Percentiles rank a stretch among this genome's conserved stretches.
Conservation (phyloP, 306 rosid species). For the Fragaria iinumae region DNA sequence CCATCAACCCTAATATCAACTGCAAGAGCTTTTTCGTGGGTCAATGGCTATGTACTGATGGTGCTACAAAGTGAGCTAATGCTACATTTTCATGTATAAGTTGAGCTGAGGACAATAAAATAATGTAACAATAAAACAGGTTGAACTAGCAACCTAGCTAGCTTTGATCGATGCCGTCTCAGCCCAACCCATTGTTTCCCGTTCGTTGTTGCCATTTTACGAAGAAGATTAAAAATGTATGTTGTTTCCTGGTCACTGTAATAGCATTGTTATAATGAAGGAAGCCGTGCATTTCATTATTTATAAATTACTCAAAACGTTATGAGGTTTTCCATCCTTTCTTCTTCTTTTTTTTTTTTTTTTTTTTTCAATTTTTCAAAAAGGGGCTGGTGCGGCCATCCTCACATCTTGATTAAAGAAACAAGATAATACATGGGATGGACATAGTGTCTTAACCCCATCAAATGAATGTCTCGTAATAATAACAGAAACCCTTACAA, state of each 20-base stretch:
- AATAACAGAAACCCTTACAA: too few relatives aligned
- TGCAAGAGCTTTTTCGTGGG: slow-evolving; percentile 11
- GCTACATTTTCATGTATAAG: background rate
- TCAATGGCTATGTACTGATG: slow-evolving; percentile 15
- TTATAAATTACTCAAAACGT: too few relatives aligned
- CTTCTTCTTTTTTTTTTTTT: too few relatives aligned
- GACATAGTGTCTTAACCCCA: too few relatives aligned
- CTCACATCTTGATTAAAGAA: too few relatives aligned
- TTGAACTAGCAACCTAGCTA: background rate
- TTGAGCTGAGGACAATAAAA: background rate
- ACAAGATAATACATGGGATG: too few relatives aligned
- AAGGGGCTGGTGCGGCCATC: too few relatives aligned
- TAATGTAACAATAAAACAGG: background rate
- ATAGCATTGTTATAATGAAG: too few relatives aligned
- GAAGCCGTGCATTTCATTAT: too few relatives aligned
- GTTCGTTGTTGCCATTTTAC: background rate
- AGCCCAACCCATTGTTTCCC: background rate
- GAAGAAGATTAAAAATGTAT: background rate
- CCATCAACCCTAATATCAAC: slow-evolving; percentile 11
- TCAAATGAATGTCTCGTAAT: too few relatives aligned
- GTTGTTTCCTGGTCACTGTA: background rate
- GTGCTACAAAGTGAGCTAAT: background rate
- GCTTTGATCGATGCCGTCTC: background rate
- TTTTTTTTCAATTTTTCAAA: too few relatives aligned
- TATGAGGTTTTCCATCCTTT: too few relatives aligned